phyloP scores from a whole-genome alignment of 106 monocot genomes.

The Apostasia shenzhenica region DNA sequence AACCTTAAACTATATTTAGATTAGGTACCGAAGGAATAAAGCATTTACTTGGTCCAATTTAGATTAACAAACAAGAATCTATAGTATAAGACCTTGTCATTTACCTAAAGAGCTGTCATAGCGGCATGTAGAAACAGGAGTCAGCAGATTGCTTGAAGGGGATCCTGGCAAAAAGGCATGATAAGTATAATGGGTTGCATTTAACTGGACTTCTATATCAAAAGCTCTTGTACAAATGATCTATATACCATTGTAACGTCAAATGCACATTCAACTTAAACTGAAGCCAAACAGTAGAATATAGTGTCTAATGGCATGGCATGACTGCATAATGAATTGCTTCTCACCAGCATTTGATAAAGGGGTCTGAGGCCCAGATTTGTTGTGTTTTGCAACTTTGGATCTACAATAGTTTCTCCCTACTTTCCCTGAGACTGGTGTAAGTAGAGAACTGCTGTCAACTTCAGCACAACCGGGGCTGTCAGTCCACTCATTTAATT shows the following conservation, averaged over 20 bases:
- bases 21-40: too few species aligned
- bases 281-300: background rate
- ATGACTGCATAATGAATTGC: background rate
- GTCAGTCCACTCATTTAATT: conserved; percentile 56
- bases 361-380: conserved; percentile 56
- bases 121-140: conserved; percentile 57
- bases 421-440: conserved; percentile 61
- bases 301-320: background rate
- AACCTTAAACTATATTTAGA: too few species aligned
- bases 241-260: background rate
- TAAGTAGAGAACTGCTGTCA: conserved; percentile 43
- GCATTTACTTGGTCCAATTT: too few species aligned
- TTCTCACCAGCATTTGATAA: conserved; percentile 53
- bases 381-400: conserved; percentile 36
- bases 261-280: background rate
- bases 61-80: too few species aligned
- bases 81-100: background rate
- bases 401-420: conserved; percentile 27
- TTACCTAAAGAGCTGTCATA: conserved; percentile 94
- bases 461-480: conserved; percentile 51
- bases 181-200: too few species aligned
- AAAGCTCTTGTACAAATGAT: background rate
- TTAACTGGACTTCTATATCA: background rate
- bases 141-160: conserved; percentile 46
- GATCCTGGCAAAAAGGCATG: conserved; percentile 46